Conservation (phyloP, 345 rosid genomes). For the Mangifera indica region DNA sequence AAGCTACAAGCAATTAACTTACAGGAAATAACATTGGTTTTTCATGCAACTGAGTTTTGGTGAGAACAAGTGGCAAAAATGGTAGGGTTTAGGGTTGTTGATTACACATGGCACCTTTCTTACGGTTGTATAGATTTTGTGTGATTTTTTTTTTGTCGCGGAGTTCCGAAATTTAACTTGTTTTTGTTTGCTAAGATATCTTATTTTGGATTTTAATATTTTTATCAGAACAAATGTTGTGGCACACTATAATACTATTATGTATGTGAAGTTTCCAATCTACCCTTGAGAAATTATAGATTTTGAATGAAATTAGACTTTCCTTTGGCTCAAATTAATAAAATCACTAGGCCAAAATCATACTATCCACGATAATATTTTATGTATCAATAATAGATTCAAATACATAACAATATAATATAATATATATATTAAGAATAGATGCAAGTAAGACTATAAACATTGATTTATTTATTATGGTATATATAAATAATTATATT, state of each 20-base stretch:
- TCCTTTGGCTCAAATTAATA: background rate
- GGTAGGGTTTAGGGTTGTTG: background rate
- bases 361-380: background rate
- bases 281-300: background rate
- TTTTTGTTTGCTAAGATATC: slow-evolving; percentile 14
- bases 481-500: no score
- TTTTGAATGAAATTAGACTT: no score
- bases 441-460: no score
- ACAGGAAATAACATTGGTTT: background rate
- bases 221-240: no score
- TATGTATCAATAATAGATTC: no score
- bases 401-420: no score
- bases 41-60: background rate
- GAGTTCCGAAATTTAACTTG: background rate
- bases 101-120: slow-evolving; percentile 15
- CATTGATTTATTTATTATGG: no score
- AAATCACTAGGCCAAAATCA: background rate
- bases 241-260: no score
- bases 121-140: background rate
- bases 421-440: no score
- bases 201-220: background rate
- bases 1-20: slow-evolving; percentile 12
- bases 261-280: background rate
- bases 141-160: background rate
- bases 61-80: slow-evolving; percentile 2